These are phyloP conservation scores for Aureobasidium uvarum DNA, from an alignment of 2,329 filamentous ascomycete genomes.

Conservation along the genomic window DNA sequence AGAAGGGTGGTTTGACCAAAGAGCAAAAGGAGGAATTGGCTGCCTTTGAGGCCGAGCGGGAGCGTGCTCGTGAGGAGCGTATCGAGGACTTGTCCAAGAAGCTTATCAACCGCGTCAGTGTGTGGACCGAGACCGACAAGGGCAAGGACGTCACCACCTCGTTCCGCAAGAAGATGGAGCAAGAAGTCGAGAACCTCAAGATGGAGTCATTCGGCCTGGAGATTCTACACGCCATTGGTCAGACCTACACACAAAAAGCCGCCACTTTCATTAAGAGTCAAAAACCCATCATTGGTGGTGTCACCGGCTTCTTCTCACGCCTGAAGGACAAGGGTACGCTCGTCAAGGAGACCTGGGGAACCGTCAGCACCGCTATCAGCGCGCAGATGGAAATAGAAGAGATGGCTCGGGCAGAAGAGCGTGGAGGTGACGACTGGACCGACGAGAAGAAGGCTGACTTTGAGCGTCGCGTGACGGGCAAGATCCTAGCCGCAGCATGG, in stretches of 20 bases:
- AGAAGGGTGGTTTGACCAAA: constrained; percentile 80
- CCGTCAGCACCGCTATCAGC: constrained; percentile 92
- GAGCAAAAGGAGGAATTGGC: constrained; percentile 91
- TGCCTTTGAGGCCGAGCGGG: constrained; percentile 83
- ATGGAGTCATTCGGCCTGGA: constrained; percentile 99
- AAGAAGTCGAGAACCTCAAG: constrained; percentile 97
- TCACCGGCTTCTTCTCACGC: constrained; percentile 89
- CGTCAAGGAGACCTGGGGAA: constrained; percentile 98
- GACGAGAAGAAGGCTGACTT: constrained; percentile 96
- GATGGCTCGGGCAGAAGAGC: constrained; percentile 94
- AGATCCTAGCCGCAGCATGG: constrained; percentile 97
- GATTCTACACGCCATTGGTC: constrained; percentile 90
- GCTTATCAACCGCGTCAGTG: constrained; percentile 80
- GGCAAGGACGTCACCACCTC: constrained; percentile 76
- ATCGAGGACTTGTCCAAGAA: constrained; percentile 82
- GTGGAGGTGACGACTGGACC: constrained; percentile 95
- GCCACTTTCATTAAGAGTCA: constrained; percentile 88
- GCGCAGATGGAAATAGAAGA: constrained; percentile 99
- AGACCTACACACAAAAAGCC: constrained; percentile 85
- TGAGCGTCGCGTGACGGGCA: constrained; percentile 92
- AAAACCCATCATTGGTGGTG: constrained; percentile 79
- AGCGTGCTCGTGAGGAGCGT: constrained; percentile 80
- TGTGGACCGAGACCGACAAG: constrained; percentile 98
- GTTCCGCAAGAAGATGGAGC: constrained; percentile 89
- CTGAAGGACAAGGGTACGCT: constrained; percentile 96